phyloP scores from a whole-genome alignment of 2,329 filamentous ascomycete species.

The Gnomoniopsis sp. region DNA sequence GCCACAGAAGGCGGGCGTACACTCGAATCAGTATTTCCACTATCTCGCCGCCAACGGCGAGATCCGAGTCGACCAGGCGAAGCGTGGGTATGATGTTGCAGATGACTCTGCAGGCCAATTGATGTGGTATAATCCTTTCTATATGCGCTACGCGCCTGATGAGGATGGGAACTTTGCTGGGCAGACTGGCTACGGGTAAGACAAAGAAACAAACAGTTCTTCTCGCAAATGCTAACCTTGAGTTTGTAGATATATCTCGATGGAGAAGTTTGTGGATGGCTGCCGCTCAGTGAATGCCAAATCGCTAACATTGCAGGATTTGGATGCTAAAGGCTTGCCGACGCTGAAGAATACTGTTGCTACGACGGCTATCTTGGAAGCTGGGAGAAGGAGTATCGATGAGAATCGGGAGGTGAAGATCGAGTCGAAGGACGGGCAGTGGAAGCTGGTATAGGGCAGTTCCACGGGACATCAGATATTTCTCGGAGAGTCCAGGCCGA shows the following conservation, averaged over 20 bases:
- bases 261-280: constrained; percentile 94
- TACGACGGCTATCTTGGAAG: constrained; percentile 88
- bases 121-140: constrained; percentile 91
- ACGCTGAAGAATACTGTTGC: constrained; percentile 87
- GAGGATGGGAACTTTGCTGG: constrained; percentile 93
- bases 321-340: constrained; percentile 78
- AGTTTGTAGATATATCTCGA: constrained; percentile 66
- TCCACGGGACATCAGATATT: too few species aligned
- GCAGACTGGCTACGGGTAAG: constrained; percentile 75
- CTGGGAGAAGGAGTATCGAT: constrained; percentile 79
- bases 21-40: constrained; percentile 96
- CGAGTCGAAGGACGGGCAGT: constrained; percentile 59
- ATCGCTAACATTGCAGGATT: constrained; percentile 65
- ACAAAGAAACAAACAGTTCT: not conserved
- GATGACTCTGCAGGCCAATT: constrained; percentile 69
- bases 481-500: too few species aligned
- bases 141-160: constrained; percentile 91
- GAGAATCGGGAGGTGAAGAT: constrained; percentile 78
- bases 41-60: constrained; percentile 84
- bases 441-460: constrained; percentile 55
- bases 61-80: constrained; percentile 87
- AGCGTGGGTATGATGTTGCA: constrained; percentile 92
- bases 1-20: constrained; percentile 87
- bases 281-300: constrained; percentile 76
- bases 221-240: not conserved